Conservation (phyloP, 2,329 filamentous ascomycete genomes). For the Fusarium mundagurra region DNA sequence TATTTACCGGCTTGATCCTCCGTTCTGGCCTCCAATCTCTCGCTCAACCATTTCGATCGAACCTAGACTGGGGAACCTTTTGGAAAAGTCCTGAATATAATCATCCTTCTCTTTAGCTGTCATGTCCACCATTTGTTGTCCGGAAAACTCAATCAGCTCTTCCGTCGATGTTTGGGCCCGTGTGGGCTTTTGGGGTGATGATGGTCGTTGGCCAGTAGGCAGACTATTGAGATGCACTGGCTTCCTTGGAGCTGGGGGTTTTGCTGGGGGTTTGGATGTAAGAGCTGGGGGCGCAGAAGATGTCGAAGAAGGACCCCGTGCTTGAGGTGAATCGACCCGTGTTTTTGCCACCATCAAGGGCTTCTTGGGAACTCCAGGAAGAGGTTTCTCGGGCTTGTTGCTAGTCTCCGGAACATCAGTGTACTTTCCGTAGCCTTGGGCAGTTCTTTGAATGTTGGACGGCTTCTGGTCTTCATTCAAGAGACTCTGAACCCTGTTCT, state of each 20-base stretch:
- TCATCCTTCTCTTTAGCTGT: slow-evolving; percentile 69
- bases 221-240: slow-evolving; percentile 69
- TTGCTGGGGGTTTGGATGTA: slow-evolving; percentile 44
- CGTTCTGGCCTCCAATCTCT: slow-evolving; percentile 54
- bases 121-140: slow-evolving; percentile 64
- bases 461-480: slow-evolving; percentile 78
- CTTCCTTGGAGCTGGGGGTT: slow-evolving; percentile 69
- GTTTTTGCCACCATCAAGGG: slow-evolving; percentile 52
- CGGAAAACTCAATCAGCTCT: slow-evolving; percentile 59
- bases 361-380: slow-evolving; percentile 62
- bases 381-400: slow-evolving; percentile 51
- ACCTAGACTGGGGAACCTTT: slow-evolving; percentile 85
- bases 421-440: slow-evolving; percentile 89
- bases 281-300: slow-evolving; percentile 40
- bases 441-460: slow-evolving; percentile 71
- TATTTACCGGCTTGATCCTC: slow-evolving; percentile 41
- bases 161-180: slow-evolving; percentile 44
- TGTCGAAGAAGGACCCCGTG: slow-evolving; percentile 28
- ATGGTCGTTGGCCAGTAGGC: slow-evolving; percentile 54
- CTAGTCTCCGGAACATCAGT: slow-evolving; percentile 64
- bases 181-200: slow-evolving; percentile 58
- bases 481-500: slow-evolving; percentile 88
- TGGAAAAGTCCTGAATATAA: slow-evolving; percentile 77
- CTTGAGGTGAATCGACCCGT: slow-evolving; percentile 42
- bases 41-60: slow-evolving; percentile 90